Evolutionary conservation across 805 yeast species (phyloP).

Genomic region (Jamesozyma lodderae): DNA sequence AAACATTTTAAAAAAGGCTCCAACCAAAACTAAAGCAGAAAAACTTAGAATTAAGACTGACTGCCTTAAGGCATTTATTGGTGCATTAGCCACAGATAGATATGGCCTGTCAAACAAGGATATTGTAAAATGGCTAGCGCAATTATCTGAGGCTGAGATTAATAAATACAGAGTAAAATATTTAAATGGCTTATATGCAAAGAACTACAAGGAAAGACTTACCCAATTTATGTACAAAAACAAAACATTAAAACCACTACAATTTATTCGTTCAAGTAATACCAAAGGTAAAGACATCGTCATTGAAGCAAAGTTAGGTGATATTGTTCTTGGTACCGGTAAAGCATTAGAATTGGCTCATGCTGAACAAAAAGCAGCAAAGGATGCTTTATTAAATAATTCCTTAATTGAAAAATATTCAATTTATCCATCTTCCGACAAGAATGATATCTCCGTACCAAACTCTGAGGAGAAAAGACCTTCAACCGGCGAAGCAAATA

Average conservation of each 20-base stretch:
- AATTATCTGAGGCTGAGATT: slow-evolving; percentile 29
- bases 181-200: slow-evolving; percentile 31
- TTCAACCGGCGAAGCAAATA: neutral
- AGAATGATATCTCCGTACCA: neutral
- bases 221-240: slow-evolving; percentile 45
- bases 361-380: slow-evolving; percentile 76
- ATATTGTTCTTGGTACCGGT: slow-evolving; percentile 53
- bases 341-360: slow-evolving; percentile 50
- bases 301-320: slow-evolving; percentile 44
- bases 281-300: slow-evolving; percentile 38
- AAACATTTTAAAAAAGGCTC: slow-evolving; percentile 18
- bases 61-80: slow-evolving; percentile 81
- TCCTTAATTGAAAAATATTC: slow-evolving; percentile 45
- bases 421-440: slow-evolving; percentile 1
- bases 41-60: slow-evolving; percentile 57
- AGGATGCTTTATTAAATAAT: slow-evolving; percentile 52
- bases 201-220: slow-evolving; percentile 60
- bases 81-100: slow-evolving; percentile 53
- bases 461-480: neutral
- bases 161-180: neutral
- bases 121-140: slow-evolving; percentile 43
- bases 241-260: slow-evolving; percentile 10
- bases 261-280: neutral
- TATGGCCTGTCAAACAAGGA: slow-evolving; percentile 32
- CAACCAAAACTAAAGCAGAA: neutral